Percentiles rank a stretch among this genome's conserved stretches.
phyloP scores from a whole-genome alignment of 2,329 filamentous ascomycete species.

The Furcasterigmium sp. region DNA sequence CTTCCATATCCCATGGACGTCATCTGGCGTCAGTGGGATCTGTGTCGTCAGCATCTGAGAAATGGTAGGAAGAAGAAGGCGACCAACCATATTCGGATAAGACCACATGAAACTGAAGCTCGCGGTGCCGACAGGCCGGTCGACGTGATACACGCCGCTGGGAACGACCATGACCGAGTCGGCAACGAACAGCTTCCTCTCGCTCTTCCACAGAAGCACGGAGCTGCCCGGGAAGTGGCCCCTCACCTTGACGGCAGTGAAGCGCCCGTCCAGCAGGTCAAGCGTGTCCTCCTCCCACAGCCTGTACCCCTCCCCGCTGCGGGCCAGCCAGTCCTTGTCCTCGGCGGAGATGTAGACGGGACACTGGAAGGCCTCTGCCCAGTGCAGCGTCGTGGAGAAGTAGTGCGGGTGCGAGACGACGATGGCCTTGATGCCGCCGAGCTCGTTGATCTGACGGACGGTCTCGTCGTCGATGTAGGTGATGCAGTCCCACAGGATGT shows the following conservation, averaged over 20 bases:
- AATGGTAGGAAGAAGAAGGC: too few relatives aligned
- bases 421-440: constrained; percentile 66
- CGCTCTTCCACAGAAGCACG: constrained; percentile 51
- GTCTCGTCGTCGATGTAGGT: constrained; percentile 64
- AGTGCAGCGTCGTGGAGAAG: constrained; percentile 71
- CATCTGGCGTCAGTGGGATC: constrained; percentile 8
- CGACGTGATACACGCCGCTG: constrained; percentile 31
- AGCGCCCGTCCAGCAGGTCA: constrained; percentile 37
- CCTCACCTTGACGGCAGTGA: constrained; percentile 63
- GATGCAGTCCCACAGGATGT: constrained; percentile 77
- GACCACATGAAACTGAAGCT: constrained; percentile 12
- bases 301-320: constrained; percentile 34
- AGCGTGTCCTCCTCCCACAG: constrained; percentile 40
- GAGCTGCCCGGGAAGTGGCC: constrained; percentile 77
- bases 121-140: constrained; percentile 7
- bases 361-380: constrained; percentile 64
- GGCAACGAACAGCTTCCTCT: constrained; percentile 61
- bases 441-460: constrained; percentile 45
- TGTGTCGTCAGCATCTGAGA: not conserved
- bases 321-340: constrained; percentile 60
- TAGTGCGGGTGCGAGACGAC: constrained; percentile 79
- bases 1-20: constrained; percentile 8
- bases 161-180: constrained; percentile 73
- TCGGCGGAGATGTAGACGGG: constrained; percentile 63
- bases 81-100: constrained; percentile 11